These are phyloP conservation scores for Colletotrichum eremochloae DNA, from an alignment of 2,329 filamentous ascomycete genomes.

Conservation along the genomic window DNA sequence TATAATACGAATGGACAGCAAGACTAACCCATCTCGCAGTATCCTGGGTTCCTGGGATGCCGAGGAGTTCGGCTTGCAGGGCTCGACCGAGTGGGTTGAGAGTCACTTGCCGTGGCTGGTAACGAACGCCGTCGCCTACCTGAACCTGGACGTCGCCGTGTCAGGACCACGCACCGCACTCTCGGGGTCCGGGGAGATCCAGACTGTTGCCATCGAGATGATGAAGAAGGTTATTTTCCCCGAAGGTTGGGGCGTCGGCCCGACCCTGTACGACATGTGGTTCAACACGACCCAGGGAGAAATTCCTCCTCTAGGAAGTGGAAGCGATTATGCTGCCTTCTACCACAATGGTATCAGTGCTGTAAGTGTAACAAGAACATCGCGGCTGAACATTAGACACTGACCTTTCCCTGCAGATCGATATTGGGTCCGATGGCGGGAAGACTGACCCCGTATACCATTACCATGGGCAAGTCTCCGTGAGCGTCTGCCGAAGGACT, in stretches of 20 bases:
- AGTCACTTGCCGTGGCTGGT: conserved; percentile 35
- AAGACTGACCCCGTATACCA: conserved; percentile 35
- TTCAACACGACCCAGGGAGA: conserved; percentile 33
- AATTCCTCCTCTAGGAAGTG: conserved; percentile 28
- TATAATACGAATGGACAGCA: neutral
- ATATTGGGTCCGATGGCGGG: conserved; percentile 32
- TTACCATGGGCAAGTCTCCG: conserved; percentile 25
- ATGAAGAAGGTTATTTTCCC: conserved; percentile 39
- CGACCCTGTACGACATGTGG: conserved; percentile 38
- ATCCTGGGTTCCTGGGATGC: conserved; percentile 52
- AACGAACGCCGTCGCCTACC: conserved; percentile 50
- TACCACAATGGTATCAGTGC: conserved; percentile 36
- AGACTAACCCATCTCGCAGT: neutral
- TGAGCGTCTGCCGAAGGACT: neutral
- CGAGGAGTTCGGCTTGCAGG: conserved; percentile 49
- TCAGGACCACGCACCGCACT: conserved; percentile 59
- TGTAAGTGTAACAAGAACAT: neutral
- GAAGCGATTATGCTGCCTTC: conserved; percentile 31
- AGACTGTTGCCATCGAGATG: conserved; percentile 32
- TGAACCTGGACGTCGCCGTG: conserved; percentile 65
- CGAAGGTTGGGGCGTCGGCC: conserved; percentile 30
- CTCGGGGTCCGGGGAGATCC: conserved; percentile 29
- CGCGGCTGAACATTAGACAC: neutral
- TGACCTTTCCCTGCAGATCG: conserved; percentile 5
- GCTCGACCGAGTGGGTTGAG: conserved; percentile 36